Evolutionary conservation across 2,329 filamentous ascomycete species (phyloP), one percentile per base, ranked within the genome.

Genomic region (Colletotrichum godetiae): DNA sequence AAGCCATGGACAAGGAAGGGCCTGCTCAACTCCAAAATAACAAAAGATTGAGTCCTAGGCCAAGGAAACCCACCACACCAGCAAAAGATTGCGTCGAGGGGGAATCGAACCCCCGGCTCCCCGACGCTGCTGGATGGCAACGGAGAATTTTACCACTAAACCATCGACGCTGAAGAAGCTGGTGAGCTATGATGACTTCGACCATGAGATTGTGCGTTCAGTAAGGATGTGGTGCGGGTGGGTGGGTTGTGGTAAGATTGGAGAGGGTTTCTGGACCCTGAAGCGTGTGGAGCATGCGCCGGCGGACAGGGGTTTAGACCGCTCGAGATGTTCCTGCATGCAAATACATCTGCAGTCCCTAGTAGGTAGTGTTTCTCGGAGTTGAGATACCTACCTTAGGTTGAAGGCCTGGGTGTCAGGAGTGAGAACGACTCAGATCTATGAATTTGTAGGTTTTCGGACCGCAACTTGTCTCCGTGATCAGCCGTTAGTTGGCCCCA

Each of bases 201-300:
- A 0, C 0, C 0, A 0, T 0, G 2, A 1, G 0, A 15, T 5
- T 11, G 42, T 6, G 19, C 2, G 0, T 13, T n/a, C 3, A 33
- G 7, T 61, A 12, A 15, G 24, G 2, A 35, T 24, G 0, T 3
- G 0, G 12, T 4, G 6, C 1, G 5, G 13, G n/a, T 53, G 27
- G 22, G 19, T 19, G n/a, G 46, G 8, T 52, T 52, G 29, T 35
- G 46, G 12, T n/a, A 15, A n/a, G 4, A 35, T 52, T 52, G 6
- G 15, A 2, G 13, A 35, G 60, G 60, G 19, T 63, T 63, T 31
- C 3, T n/a, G 60, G 22, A 42, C 60, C 42, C 22, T 29, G 12
- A 11, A 24, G 3, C 4, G 19, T 52, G 60, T 53, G 60, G 60
- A 22, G 60, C 29, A 22, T 46, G 59, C 8, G 35, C 6, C 12